These are phyloP conservation scores for Lactarius sp. DNA, from an alignment of 768 basidiomycete genomes.

Conservation along the genomic window DNA sequence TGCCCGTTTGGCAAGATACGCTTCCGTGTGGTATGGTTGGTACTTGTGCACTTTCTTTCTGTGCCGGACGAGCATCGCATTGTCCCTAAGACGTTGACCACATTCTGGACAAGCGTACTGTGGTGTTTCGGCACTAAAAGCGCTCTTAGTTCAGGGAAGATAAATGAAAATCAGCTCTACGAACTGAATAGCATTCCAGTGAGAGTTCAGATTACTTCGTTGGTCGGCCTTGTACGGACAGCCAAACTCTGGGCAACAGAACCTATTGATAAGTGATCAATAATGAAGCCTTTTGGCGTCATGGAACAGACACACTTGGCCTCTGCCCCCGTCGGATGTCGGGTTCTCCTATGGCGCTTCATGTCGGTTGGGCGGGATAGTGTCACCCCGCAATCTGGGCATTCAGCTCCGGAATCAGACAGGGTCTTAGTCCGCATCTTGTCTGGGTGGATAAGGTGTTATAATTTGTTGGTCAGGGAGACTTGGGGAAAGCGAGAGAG, in stretches of 20 bases:
- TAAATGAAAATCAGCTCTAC: neutral
- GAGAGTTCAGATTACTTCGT: constrained; percentile 3
- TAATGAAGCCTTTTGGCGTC: neutral
- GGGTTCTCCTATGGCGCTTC: constrained; percentile 13
- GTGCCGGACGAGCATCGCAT: constrained; percentile 10
- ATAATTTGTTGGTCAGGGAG: neutral
- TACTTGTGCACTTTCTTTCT: constrained; percentile 3
- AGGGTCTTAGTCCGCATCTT: neutral
- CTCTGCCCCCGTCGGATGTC: constrained; percentile 10
- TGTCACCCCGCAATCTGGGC: constrained; percentile 9
- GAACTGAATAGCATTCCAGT: constrained; percentile 8
- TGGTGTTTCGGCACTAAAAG: neutral
- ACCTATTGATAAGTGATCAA: constrained; percentile 3
- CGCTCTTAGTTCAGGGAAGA: neutral
- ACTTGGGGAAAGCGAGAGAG: neutral
- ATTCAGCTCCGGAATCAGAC: neutral
- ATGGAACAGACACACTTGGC: constrained; percentile 12
- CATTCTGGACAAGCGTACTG: constrained; percentile 14
- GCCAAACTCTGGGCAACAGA: neutral
- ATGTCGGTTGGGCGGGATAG: constrained; percentile 9
- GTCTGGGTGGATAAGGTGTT: neutral
- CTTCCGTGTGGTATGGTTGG: constrained; percentile 13
- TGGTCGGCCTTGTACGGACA: constrained; percentile 11
- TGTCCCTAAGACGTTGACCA: neutral
- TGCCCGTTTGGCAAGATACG: neutral